Evolutionary conservation across 805 yeast genomes (phyloP).

Genomic region (Pichia cephalocereana): DNA sequence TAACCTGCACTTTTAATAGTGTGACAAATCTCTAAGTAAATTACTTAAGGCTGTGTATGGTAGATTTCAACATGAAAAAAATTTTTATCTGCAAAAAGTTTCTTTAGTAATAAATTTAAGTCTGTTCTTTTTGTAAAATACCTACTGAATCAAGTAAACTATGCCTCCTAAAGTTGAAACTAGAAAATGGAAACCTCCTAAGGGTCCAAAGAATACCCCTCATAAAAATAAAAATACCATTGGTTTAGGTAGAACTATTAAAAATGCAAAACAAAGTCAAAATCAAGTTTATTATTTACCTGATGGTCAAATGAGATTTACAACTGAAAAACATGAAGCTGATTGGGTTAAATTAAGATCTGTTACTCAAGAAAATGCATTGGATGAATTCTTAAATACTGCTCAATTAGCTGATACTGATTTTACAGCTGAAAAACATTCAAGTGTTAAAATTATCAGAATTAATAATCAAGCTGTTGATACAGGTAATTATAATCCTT

Average conservation of each 20-base stretch:
- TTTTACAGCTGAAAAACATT: conserved; percentile 83
- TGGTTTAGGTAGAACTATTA: conserved; percentile 80
- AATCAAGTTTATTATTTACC: conserved; percentile 65
- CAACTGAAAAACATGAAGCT: conserved; percentile 77
- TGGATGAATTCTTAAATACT: conserved; percentile 90
- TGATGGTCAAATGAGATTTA: conserved; percentile 83
- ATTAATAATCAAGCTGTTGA: conserved; percentile 70
- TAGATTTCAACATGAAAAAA: conserved; percentile 1
- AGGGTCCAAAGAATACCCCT: conserved; percentile 86
- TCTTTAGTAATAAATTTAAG: background rate
- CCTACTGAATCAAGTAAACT: too few relatives aligned
- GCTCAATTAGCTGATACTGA: conserved; percentile 96
- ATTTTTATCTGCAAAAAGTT: background rate
- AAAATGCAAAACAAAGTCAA: conserved; percentile 61
- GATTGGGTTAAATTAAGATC: conserved; percentile 86
- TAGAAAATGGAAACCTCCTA: conserved; percentile 80
- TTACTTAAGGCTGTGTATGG: too few relatives aligned
- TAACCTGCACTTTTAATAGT: too few relatives aligned
- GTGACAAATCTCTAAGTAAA: too few relatives aligned
- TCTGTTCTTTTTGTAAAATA: too few relatives aligned
- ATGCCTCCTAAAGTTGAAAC: conserved; percentile 26
- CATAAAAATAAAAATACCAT: conserved; percentile 76
- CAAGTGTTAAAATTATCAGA: conserved; percentile 75
- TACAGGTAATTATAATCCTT: conserved; percentile 39
- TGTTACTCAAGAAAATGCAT: conserved; percentile 87